Percentiles rank a stretch among this genome's conserved stretches.
phyloP scores from a whole-genome alignment of 2,329 filamentous ascomycete species.

The Grosmannia penicillata region DNA sequence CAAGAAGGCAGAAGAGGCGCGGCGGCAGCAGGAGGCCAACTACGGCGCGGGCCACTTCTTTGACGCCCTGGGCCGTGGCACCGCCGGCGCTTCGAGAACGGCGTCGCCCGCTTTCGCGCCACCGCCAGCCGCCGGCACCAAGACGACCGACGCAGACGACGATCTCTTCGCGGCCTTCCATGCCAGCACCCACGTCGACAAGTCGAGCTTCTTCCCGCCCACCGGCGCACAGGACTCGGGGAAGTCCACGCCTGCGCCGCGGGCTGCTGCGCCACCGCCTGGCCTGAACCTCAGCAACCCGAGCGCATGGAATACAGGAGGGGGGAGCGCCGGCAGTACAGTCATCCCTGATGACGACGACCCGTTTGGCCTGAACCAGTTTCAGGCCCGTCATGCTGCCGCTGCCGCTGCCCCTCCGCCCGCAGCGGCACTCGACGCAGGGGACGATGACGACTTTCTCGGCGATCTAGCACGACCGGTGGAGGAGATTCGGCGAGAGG shows the following conservation, averaged over 20 bases:
- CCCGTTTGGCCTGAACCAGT: conserved; percentile 64
- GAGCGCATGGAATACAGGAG: conserved; percentile 31
- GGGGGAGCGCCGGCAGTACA: conserved; percentile 10
- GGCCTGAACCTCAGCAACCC: conserved; percentile 38
- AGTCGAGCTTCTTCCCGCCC: conserved; percentile 49
- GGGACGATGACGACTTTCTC: conserved; percentile 51
- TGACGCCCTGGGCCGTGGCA: conserved; percentile 49
- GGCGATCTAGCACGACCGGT: conserved; percentile 51
- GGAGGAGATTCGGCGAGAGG: conserved; percentile 42
- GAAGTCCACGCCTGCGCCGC: conserved; percentile 33
- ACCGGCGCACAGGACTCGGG: conserved; percentile 24
- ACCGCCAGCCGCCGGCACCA: conserved; percentile 18
- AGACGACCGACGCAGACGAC: conserved; percentile 32
- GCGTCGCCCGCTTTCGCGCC: no score
- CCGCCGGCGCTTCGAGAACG: conserved; percentile 31
- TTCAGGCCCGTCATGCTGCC: conserved; percentile 29
- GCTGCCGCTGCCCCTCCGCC: conserved; percentile 14
- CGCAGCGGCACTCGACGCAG: conserved; percentile 11
- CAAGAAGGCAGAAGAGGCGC: conserved; percentile 59
- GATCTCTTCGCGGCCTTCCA: conserved; percentile 56
- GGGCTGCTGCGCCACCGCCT: conserved; percentile 21
- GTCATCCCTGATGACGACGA: conserved; percentile 65
- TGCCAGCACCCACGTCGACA: conserved; percentile 51
- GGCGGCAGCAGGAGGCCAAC: conserved; percentile 56
- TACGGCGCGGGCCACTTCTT: conserved; percentile 67